A percentile compares a stretch with the other conserved stretches of the same genome.
These are phyloP conservation scores for Periglandula ipomoeae DNA, from an alignment of 2,329 filamentous ascomycete genomes.

Conservation along the genomic window DNA sequence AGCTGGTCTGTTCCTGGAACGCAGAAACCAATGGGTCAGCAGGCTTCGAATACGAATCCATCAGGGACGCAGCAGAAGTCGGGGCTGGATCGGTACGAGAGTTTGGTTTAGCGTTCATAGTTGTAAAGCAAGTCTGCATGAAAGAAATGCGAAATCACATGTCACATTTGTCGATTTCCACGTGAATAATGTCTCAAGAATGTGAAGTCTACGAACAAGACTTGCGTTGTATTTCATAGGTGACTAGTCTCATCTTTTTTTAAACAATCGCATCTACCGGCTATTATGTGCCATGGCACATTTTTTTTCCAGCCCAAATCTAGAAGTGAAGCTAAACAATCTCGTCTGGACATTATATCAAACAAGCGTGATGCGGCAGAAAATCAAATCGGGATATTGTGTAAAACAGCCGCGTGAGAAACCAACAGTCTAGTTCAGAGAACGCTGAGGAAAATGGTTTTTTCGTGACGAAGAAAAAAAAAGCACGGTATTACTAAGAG, in stretches of 20 bases:
- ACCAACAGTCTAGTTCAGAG: neutral
- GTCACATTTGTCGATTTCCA: too few species aligned
- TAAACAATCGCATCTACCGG: too few species aligned
- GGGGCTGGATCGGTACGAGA: constrained; percentile 60
- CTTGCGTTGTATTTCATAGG: too few species aligned
- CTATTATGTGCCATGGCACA: neutral
- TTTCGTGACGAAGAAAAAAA: neutral
- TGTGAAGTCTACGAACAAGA: too few species aligned
- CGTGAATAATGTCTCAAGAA: too few species aligned
- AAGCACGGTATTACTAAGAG: too few species aligned
- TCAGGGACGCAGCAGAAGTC: constrained; percentile 29
- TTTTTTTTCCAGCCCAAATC: neutral
- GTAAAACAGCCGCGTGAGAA: neutral
- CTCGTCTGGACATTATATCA: neutral
- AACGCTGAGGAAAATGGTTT: neutral
- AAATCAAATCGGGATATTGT: neutral
- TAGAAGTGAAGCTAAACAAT: neutral
- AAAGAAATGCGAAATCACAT: too few species aligned
- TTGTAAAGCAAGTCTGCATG: neutral
- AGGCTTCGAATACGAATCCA: constrained; percentile 1
- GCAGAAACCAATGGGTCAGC: neutral
- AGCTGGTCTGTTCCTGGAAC: neutral
- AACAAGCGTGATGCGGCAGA: too few species aligned
- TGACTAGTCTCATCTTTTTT: too few species aligned
- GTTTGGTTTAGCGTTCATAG: constrained; percentile 41